Conservation (phyloP, 176 grass and related monocot genomes). For the Paspalum notatum region DNA sequence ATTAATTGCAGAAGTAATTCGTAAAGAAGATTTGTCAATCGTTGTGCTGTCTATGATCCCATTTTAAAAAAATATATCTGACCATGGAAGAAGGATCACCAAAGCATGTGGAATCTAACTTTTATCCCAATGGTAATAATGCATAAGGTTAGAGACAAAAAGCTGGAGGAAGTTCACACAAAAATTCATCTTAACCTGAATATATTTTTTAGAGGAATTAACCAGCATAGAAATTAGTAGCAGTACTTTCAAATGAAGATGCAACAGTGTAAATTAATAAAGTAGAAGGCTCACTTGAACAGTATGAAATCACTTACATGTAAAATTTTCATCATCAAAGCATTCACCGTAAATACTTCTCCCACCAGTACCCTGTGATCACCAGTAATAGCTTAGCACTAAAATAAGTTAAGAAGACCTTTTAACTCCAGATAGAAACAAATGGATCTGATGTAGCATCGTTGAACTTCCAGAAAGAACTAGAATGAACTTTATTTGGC, state of each 20-base stretch:
- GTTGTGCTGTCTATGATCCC: neutral
- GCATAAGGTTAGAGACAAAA: neutral
- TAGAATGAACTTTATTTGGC: slow-evolving; percentile 1
- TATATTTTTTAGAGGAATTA: no score
- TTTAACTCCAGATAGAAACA: slow-evolving; percentile 18
- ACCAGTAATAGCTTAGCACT: slow-evolving; percentile 38
- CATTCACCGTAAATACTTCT: slow-evolving; percentile 68
- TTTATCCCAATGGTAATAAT: neutral
- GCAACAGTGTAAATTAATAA: neutral
- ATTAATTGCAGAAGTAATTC: neutral
- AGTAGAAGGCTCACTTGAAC: neutral
- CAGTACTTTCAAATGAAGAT: slow-evolving; percentile 8
- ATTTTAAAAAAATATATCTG: neutral
- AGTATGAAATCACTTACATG: slow-evolving; percentile 52
- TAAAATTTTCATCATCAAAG: slow-evolving; percentile 67
- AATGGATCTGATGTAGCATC: neutral
- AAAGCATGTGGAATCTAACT: neutral
- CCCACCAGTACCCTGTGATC: slow-evolving; percentile 63
- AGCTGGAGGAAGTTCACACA: neutral
- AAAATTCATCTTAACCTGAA: slow-evolving; percentile 1
- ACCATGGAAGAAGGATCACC: neutral
- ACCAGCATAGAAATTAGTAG: neutral
- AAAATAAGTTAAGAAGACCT: slow-evolving; percentile 25
- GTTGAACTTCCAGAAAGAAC: neutral
- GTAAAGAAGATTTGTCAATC: neutral